A percentile compares a stretch with the other conserved stretches of the same genome.
phyloP scores from a whole-genome alignment of 805 yeast genomes.

The Saccharomycopsis microspora region DNA sequence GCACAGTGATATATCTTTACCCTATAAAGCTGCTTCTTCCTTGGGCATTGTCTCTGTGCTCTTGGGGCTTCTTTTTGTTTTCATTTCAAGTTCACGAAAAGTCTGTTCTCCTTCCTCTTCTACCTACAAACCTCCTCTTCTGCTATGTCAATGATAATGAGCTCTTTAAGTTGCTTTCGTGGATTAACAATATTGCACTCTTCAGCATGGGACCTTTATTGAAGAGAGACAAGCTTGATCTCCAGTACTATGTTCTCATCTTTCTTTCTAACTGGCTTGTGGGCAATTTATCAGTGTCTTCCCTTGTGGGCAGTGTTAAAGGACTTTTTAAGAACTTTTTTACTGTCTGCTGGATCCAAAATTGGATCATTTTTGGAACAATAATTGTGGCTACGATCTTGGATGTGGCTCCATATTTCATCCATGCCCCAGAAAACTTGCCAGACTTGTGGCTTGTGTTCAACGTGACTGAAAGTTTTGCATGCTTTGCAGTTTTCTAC shows the following conservation, averaged over 20 bases:
- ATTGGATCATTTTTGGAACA: slow-evolving; percentile 36
- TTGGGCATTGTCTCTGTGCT: slow-evolving; percentile 72
- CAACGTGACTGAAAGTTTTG: slow-evolving; percentile 65
- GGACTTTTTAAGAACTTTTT: slow-evolving; percentile 29
- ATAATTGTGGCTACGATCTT: slow-evolving; percentile 38
- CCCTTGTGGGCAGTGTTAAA: slow-evolving; percentile 28
- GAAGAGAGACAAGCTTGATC: slow-evolving; percentile 55
- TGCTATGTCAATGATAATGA: slow-evolving; percentile 36
- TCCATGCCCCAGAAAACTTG: slow-evolving; percentile 42
- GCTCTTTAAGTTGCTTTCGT: slow-evolving; percentile 60
- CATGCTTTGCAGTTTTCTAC: slow-evolving; percentile 65
- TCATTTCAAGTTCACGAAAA: slow-evolving; percentile 97
- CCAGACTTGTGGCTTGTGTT: slow-evolving; percentile 84
- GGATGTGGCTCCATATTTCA: slow-evolving; percentile 40
- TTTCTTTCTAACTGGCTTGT: slow-evolving; percentile 70
- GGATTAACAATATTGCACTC: slow-evolving; percentile 78
- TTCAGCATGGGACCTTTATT: slow-evolving; percentile 86
- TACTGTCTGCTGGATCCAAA: slow-evolving; percentile 41
- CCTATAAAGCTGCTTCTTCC: slow-evolving; percentile 37
- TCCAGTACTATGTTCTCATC: slow-evolving; percentile 60
- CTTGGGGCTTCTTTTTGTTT: slow-evolving; percentile 82
- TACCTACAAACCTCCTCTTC: slow-evolving; percentile 68
- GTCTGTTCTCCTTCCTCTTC: slow-evolving; percentile 73
- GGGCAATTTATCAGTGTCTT: slow-evolving; percentile 45
- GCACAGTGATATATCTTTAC: slow-evolving; percentile 34